Conservation (phyloP, 2,329 filamentous ascomycete species). For the Sclerotinia nivalis region DNA sequence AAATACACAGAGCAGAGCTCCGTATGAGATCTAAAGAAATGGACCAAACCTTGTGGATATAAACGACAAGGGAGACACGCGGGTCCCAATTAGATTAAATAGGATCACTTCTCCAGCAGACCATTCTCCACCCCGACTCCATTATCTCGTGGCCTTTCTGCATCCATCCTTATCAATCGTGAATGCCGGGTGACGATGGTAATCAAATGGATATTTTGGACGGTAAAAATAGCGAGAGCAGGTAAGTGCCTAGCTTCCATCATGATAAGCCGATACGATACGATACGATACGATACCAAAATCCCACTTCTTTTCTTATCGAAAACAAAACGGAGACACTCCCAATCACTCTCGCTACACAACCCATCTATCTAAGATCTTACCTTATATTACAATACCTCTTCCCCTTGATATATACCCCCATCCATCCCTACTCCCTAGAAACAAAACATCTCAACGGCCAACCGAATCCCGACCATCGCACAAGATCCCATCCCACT, state of each 20-base stretch:
- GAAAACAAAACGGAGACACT: neutral
- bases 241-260: neutral
- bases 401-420: neutral
- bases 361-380: neutral
- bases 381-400: neutral
- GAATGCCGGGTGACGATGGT: neutral
- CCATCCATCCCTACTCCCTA: neutral
- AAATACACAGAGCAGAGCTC: neutral
- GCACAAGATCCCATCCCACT: neutral
- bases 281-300: neutral
- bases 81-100: constrained; percentile 3
- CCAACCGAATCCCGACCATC: neutral
- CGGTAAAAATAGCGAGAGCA: too few relatives aligned
- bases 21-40: neutral
- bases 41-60: neutral
- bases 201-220: neutral
- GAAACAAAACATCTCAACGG: neutral
- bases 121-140: constrained; percentile 1
- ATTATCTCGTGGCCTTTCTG: neutral
- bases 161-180: neutral
- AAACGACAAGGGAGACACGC: neutral
- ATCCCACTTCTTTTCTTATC: neutral
- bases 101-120: neutral
- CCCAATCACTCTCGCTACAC: neutral
- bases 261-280: neutral